Percentiles rank a stretch among this genome's conserved stretches.
Evolutionary conservation across 2,329 filamentous ascomycete genomes (phyloP).

Genomic region (Phoma sp.): DNA sequence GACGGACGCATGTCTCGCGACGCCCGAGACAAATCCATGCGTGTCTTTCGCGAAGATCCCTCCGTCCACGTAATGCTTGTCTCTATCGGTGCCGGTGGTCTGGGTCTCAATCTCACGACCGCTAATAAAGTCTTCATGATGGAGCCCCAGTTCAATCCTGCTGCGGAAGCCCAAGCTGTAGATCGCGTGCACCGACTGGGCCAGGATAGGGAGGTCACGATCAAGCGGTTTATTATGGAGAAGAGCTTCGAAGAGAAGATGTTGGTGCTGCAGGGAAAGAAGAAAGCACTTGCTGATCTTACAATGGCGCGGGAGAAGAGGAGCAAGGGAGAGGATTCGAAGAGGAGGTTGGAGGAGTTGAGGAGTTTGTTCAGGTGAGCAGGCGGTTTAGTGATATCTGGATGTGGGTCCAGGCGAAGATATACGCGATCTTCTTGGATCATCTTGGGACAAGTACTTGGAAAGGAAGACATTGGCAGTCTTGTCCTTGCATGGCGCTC

Average conservation of each 20-base stretch:
- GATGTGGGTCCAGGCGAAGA: background rate
- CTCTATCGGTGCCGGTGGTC: constrained; percentile 88
- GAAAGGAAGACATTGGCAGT: background rate
- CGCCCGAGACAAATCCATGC: constrained; percentile 77
- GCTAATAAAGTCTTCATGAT: constrained; percentile 92
- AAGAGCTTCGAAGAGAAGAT: constrained; percentile 95
- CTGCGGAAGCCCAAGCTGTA: constrained; percentile 90
- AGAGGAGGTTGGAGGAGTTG: constrained; percentile 69
- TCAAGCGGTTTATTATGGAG: constrained; percentile 87
- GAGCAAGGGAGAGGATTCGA: constrained; percentile 68
- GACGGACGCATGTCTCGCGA: constrained; percentile 86
- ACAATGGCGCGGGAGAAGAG: constrained; percentile 63
- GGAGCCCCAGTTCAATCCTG: constrained; percentile 98
- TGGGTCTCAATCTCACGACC: constrained; percentile 88
- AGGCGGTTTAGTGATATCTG: background rate
- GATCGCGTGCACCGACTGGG: constrained; percentile 75
- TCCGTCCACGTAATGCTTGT: constrained; percentile 82
- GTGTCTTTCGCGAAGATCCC: constrained; percentile 76
- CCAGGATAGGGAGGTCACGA: constrained; percentile 87
- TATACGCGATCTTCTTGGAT: background rate
- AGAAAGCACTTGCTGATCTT: constrained; percentile 86
- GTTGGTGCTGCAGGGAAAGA: constrained; percentile 86
- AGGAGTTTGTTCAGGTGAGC: constrained; percentile 61
- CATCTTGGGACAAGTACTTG: background rate
- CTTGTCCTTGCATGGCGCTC: background rate